Evolutionary conservation across 345 rosid genomes (phyloP).

Genomic region (Raphanus raphanistrum): DNA sequence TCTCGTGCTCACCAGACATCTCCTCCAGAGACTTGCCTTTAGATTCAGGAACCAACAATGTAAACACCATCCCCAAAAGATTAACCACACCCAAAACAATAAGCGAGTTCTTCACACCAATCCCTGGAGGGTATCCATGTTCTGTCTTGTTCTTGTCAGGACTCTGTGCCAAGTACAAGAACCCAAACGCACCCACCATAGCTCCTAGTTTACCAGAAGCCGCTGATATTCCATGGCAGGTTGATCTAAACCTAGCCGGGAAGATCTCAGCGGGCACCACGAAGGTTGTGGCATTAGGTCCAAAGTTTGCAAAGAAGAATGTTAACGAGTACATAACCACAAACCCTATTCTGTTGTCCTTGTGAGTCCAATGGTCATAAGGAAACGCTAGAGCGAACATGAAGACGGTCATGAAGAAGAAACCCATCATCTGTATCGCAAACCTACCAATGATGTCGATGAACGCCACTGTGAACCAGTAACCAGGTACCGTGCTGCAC

Average conservation of each 20-base stretch:
- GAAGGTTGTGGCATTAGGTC: conserved; percentile 87
- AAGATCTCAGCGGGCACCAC: conserved; percentile 90
- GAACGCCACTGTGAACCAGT: conserved; percentile 78
- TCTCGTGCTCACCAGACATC: conserved; percentile 73
- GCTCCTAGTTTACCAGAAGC: conserved; percentile 84
- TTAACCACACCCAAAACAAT: conserved; percentile 61
- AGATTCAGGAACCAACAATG: conserved; percentile 84
- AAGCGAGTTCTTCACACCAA: conserved; percentile 77
- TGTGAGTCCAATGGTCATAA: conserved; percentile 81
- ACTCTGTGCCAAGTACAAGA: conserved; percentile 74
- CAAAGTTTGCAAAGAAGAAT: conserved; percentile 88
- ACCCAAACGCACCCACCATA: conserved; percentile 81
- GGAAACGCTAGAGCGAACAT: conserved; percentile 90
- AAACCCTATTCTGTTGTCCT: conserved; percentile 69
- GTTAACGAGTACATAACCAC: conserved; percentile 69
- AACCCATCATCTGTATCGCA: conserved; percentile 79
- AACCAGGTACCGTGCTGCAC: conserved; percentile 80
- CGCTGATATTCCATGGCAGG: conserved; percentile 88
- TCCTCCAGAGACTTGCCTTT: conserved; percentile 83
- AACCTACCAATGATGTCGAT: conserved; percentile 75
- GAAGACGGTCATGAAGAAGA: conserved; percentile 90
- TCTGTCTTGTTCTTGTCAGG: conserved; percentile 70
- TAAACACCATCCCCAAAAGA: conserved; percentile 61
- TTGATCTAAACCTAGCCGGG: conserved; percentile 84
- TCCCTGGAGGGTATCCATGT: conserved; percentile 87